Percentiles rank a stretch among this genome's conserved stretches.
Conservation (phyloP, 768 basidiomycete species). For the Sarcomyxa edulis region DNA sequence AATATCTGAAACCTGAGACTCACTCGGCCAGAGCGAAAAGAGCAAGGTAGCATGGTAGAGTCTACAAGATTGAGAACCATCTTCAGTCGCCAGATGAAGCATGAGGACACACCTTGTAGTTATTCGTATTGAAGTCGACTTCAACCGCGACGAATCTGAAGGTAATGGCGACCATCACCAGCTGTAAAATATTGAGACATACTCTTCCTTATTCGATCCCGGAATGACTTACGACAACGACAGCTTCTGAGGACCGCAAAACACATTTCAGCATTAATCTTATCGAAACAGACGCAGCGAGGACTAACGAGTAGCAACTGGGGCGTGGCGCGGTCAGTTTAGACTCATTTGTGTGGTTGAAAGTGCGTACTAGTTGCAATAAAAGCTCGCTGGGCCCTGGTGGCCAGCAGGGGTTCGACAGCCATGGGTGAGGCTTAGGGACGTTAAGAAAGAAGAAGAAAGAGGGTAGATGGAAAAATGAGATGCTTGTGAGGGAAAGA, state of each 20-base stretch:
- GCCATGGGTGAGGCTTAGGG: conserved; percentile 41
- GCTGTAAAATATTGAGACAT: too few relatives aligned
- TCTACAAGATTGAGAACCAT: conserved; percentile 1
- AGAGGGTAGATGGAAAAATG: conserved; percentile 6
- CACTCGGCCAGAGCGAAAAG: conserved; percentile 82
- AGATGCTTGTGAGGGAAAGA: conserved; percentile 1
- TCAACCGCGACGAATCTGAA: conserved; percentile 56
- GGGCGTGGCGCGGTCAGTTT: conserved; percentile 7
- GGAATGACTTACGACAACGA: too few relatives aligned
- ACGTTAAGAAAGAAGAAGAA: conserved; percentile 4
- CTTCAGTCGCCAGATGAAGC: too few relatives aligned
- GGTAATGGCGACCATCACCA: conserved; percentile 68
- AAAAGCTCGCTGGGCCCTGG: conserved; percentile 68
- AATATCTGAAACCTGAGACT: conserved; percentile 17
- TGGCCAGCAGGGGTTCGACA: conserved; percentile 65
- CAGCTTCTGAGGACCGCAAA: conserved; percentile 49
- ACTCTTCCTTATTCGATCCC: too few relatives aligned
- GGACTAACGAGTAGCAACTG: conserved; percentile 58
- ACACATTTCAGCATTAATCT: too few relatives aligned
- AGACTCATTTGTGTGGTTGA: conserved; percentile 62
- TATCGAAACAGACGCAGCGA: background rate
- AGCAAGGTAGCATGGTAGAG: conserved; percentile 52
- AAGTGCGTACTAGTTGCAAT: too few relatives aligned
- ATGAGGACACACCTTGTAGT: conserved; percentile 51
- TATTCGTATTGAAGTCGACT: conserved; percentile 32